Percentiles rank a stretch among this genome's conserved stretches.
These are phyloP conservation scores for Saccharomyces hybrid DNA, from an alignment of 1,139 yeast genomes.

Conservation along the genomic window DNA sequence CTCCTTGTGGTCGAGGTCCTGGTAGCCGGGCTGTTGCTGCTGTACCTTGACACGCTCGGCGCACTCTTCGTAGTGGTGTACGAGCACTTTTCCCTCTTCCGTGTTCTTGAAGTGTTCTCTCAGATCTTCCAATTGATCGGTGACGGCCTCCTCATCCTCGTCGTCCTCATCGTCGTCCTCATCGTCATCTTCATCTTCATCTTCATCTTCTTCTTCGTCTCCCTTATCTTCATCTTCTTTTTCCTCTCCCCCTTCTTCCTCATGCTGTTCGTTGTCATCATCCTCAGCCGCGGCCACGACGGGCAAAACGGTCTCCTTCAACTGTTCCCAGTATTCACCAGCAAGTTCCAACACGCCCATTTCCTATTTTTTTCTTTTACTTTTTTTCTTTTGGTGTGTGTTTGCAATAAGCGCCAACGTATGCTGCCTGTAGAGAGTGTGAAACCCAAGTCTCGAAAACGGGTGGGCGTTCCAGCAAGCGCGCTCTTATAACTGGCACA, in stretches of 20 bases:
- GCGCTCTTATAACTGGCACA: not conserved
- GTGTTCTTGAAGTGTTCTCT: slow-evolving; percentile 62
- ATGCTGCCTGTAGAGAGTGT: not conserved
- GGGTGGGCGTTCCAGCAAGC: not conserved
- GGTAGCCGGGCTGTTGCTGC: slow-evolving; percentile 77
- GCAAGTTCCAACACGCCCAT: slow-evolving; percentile 49
- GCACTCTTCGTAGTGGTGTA: slow-evolving; percentile 92
- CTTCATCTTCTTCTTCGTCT: slow-evolving; percentile 32
- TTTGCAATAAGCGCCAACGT: not conserved
- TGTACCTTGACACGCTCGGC: slow-evolving; percentile 87
- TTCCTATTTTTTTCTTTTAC: slow-evolving; percentile 8
- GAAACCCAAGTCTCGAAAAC: not conserved
- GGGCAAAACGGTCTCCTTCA: slow-evolving; percentile 77
- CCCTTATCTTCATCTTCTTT: slow-evolving; percentile 25
- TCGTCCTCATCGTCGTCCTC: slow-evolving; percentile 70
- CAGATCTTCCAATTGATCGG: slow-evolving; percentile 61
- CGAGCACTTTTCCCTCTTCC: slow-evolving; percentile 61
- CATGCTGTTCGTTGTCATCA: slow-evolving; percentile 13
- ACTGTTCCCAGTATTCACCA: slow-evolving; percentile 49
- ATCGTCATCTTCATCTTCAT: slow-evolving; percentile 49
- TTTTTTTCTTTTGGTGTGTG: slow-evolving; percentile 4
- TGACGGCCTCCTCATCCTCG: slow-evolving; percentile 68
- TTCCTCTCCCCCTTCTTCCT: slow-evolving; percentile 24
- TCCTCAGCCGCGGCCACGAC: slow-evolving; percentile 79
- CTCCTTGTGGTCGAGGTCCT: slow-evolving; percentile 74